phyloP scores from a whole-genome alignment of 306 rosid genomes.

The Mucuna pruriens region DNA sequence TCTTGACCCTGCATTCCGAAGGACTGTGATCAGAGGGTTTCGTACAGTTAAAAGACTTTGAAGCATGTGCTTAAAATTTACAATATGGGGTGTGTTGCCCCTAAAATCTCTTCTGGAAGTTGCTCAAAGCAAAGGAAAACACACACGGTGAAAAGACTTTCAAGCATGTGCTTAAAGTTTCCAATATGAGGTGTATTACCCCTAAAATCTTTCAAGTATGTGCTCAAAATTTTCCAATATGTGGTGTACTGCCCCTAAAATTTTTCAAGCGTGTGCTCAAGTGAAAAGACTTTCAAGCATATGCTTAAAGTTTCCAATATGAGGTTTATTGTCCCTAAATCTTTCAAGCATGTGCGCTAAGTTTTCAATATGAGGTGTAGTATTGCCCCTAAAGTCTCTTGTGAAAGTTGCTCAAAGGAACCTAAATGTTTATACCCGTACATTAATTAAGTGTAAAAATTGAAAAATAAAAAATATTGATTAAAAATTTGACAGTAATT shows the following conservation, averaged over 20 bases:
- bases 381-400: background rate
- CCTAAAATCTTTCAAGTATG: background rate
- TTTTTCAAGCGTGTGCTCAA: background rate
- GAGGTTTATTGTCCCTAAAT: background rate
- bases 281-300: background rate
- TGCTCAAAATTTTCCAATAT: background rate
- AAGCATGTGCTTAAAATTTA: background rate
- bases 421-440: no score
- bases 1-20: constrained; percentile 24
- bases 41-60: constrained; percentile 1
- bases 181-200: background rate
- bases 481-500: no score
- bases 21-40: constrained; percentile 15
- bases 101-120: background rate
- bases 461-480: no score
- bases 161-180: background rate
- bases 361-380: background rate
- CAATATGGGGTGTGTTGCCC: background rate
- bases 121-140: background rate
- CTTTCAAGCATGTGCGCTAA: background rate
- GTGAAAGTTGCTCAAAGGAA: constrained; percentile 5
- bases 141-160: background rate
- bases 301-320: background rate
- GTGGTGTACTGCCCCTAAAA: background rate
- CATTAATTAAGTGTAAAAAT: no score